phyloP scores from a whole-genome alignment of 1,139 yeast genomes.

The Wickerhamomyces sp. region DNA sequence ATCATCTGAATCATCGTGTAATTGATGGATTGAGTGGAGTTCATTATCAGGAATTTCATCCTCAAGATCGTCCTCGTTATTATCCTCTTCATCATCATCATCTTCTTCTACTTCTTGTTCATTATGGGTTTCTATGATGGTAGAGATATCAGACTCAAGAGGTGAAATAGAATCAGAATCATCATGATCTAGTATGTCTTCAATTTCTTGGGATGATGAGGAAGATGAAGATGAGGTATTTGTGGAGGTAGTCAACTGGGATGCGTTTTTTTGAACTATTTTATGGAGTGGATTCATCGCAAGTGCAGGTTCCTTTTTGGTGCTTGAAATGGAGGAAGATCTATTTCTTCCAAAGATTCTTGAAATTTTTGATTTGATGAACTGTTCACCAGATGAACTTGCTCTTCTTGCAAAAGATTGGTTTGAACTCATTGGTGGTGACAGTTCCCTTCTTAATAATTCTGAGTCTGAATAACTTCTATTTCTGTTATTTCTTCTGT shows the following conservation, averaged over 20 bases:
- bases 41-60: constrained; percentile 13
- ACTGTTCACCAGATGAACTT: constrained; percentile 13
- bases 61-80: constrained; percentile 24
- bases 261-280: background rate
- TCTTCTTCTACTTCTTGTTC: constrained; percentile 17
- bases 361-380: constrained; percentile 5
- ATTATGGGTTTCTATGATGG: constrained; percentile 3
- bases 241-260: background rate
- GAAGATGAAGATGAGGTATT: too few relatives aligned
- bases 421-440: constrained; percentile 10
- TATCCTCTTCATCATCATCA: constrained; percentile 19
- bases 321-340: background rate
- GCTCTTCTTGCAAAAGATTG: constrained; percentile 14
- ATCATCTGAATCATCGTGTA: constrained; percentile 10
- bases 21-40: constrained; percentile 10
- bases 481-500: constrained; percentile 28
- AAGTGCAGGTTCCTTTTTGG: background rate
- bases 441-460: constrained; percentile 20
- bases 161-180: background rate
- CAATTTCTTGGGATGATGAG: background rate
- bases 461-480: constrained; percentile 21
- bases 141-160: constrained; percentile 24
- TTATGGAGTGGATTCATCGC: background rate
- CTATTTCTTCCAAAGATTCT: constrained; percentile 14
- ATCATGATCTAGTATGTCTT: background rate